A percentile compares a stretch with the other conserved stretches of the same genome.
These are phyloP conservation scores for Posidonia australis DNA, from an alignment of 106 monocot genomes.

Conservation along the genomic window DNA sequence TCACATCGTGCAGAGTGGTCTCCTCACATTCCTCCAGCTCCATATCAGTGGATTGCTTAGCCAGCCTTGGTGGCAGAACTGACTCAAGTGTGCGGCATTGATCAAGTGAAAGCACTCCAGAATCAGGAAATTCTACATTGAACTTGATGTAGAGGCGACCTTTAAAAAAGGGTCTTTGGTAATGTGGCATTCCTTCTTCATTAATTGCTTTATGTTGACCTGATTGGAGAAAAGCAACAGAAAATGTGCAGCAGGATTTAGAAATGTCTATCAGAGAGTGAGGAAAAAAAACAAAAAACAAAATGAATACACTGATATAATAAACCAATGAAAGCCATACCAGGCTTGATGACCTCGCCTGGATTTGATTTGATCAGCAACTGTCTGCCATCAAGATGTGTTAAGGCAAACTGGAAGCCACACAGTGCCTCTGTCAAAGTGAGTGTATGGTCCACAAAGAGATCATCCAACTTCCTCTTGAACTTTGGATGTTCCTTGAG, in stretches of 20 bases:
- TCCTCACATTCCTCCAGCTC: slow-evolving; percentile 58
- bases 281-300: background rate
- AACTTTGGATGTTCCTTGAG: slow-evolving; percentile 55
- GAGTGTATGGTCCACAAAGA: slow-evolving; percentile 46
- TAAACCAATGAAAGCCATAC: slow-evolving; percentile 10
- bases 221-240: slow-evolving; percentile 2
- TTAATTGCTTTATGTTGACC: slow-evolving; percentile 56
- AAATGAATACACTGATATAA: background rate
- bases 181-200: slow-evolving; percentile 64
- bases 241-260: background rate
- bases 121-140: slow-evolving; percentile 49
- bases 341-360: slow-evolving; percentile 55
- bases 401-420: slow-evolving; percentile 52
- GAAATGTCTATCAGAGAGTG: background rate
- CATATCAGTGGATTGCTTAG: slow-evolving; percentile 28
- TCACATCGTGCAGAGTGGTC: slow-evolving; percentile 50
- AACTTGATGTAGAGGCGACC: slow-evolving; percentile 58
- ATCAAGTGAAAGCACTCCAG: slow-evolving; percentile 25
- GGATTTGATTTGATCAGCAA: slow-evolving; percentile 55
- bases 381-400: slow-evolving; percentile 60
- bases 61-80: slow-evolving; percentile 24
- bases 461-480: slow-evolving; percentile 44
- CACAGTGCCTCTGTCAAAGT: slow-evolving; percentile 63
- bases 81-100: slow-evolving; percentile 32
- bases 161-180: slow-evolving; percentile 46